Evolutionary conservation across 192 early-diverging fungal genomes (phyloP).

Genomic region (Rhizophagus clarus): DNA sequence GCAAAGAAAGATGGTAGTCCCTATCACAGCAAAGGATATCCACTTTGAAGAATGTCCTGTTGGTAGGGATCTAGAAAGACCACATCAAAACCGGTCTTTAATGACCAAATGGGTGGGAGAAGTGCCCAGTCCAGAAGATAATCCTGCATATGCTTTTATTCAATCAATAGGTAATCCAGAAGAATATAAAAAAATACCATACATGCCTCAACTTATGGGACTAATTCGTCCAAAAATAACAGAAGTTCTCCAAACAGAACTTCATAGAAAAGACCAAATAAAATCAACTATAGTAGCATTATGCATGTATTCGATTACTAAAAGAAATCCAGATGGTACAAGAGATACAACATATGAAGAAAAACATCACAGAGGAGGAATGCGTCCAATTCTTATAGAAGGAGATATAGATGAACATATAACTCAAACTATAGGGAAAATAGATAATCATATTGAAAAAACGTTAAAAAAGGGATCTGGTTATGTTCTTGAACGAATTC

Average conservation of each 20-base stretch:
- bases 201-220: conserved; percentile 8
- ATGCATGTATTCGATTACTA: neutral
- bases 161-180: neutral
- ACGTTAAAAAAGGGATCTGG: too few relatives aligned
- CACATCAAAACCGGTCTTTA: too few relatives aligned
- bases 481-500: too few relatives aligned
- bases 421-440: neutral
- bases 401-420: too few relatives aligned
- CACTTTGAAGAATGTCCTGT: too few relatives aligned
- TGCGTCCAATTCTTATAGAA: neutral
- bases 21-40: too few relatives aligned
- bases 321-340: neutral
- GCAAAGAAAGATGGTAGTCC: too few relatives aligned
- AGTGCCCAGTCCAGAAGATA: neutral
- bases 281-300: neutral
- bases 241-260: too few relatives aligned
- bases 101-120: neutral
- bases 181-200: neutral
- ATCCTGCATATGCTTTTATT: conserved; percentile 9
- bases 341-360: neutral
- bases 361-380: neutral
- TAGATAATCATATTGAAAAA: neutral
- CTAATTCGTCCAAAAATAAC: too few relatives aligned
- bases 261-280: too few relatives aligned
- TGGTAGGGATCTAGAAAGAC: too few relatives aligned